Evolutionary conservation across 345 rosid species (phyloP).

Genomic region (Murraya paniculata): DNA sequence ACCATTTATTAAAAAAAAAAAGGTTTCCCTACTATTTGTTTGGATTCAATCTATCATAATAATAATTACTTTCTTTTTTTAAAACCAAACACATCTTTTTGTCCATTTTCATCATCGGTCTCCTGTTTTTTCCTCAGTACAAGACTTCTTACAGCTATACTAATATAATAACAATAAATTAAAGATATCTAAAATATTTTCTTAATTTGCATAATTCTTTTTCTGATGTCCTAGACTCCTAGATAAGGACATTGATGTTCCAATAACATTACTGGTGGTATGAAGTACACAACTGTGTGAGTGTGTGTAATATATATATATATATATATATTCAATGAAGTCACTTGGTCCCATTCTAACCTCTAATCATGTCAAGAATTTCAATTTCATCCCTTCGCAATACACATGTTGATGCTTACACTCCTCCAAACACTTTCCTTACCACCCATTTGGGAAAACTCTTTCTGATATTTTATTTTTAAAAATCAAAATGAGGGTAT

Average conservation of each 20-base stretch:
- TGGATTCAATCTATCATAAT: background rate
- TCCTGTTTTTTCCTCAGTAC: background rate
- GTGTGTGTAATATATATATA: no score
- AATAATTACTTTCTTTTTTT: background rate
- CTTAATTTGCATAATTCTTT: no score
- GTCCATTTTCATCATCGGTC: background rate
- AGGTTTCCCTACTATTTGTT: background rate
- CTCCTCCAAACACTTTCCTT: background rate
- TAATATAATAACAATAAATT: background rate
- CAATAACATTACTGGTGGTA: background rate
- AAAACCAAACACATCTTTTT: background rate
- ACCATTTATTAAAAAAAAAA: background rate
- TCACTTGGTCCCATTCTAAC: background rate
- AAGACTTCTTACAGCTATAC: background rate
- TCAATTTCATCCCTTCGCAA: background rate
- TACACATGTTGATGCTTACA: background rate
- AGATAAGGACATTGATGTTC: background rate
- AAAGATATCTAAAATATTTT: background rate
- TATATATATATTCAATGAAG: background rate
- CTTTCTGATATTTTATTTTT: background rate
- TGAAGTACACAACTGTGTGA: background rate
- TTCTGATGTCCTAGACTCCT: no score
- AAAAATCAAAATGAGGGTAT: background rate
- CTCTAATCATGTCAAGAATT: background rate
- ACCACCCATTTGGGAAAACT: background rate